Evolutionary conservation across 139 green algal genomes (phyloP).

Genomic region (Chlamydomonas eustigma): DNA sequence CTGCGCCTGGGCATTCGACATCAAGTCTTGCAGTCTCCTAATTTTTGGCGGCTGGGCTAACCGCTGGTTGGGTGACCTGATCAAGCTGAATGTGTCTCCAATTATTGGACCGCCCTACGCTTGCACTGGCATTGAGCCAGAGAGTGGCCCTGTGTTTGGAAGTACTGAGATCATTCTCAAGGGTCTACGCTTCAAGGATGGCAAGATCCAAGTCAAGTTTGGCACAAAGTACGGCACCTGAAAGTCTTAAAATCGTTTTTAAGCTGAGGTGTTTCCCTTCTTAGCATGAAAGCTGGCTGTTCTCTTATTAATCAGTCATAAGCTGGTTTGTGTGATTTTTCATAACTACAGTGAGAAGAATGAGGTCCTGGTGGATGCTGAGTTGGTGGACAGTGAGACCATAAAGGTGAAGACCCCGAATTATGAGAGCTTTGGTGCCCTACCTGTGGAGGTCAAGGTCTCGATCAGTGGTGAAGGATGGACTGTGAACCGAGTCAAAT

Average conservation of each 20-base stretch:
- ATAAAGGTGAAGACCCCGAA: slow-evolving; percentile 72
- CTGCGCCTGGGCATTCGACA: slow-evolving; percentile 76
- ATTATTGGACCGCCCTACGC: slow-evolving; percentile 90
- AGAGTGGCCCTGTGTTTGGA: slow-evolving; percentile 78
- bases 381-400: slow-evolving; percentile 58
- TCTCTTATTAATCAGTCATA: too few species aligned
- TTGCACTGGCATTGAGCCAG: slow-evolving; percentile 62
- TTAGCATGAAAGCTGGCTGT: too few species aligned
- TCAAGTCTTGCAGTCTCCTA: slow-evolving; percentile 66
- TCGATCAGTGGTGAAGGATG: slow-evolving; percentile 72
- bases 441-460: slow-evolving; percentile 63
- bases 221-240: slow-evolving; percentile 36
- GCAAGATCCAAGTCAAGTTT: slow-evolving; percentile 69
- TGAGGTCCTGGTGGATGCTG: slow-evolving; percentile 60
- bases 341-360: slow-evolving; percentile 61
- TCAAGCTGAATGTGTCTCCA: slow-evolving; percentile 71
- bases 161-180: slow-evolving; percentile 70
- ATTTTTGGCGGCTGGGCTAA: slow-evolving; percentile 84
- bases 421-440: slow-evolving; percentile 75
- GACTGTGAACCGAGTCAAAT: slow-evolving; percentile 84
- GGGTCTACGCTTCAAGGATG: slow-evolving; percentile 73
- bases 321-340: too few species aligned
- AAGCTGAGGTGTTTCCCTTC: too few species aligned
- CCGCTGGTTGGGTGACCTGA: slow-evolving; percentile 81
- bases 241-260: too few species aligned